Conservation (phyloP, 2,329 filamentous ascomycete species). For the Fusarium temperatum region DNA sequence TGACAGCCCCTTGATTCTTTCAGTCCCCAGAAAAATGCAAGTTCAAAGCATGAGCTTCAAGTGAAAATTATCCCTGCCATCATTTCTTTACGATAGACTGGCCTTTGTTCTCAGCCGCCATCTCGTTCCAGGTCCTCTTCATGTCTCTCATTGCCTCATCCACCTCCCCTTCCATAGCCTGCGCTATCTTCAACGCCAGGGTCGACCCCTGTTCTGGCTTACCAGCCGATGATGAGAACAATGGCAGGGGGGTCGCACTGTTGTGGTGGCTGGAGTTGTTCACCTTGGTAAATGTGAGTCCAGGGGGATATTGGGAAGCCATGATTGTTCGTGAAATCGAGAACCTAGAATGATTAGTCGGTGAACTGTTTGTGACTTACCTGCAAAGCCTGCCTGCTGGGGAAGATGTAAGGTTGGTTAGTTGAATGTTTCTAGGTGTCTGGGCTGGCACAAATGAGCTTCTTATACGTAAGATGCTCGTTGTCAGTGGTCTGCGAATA, state of each 20-base stretch:
- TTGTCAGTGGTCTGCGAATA: not conserved
- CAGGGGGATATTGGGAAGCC: not conserved
- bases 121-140: slow-evolving; percentile 5
- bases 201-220: not conserved
- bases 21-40: not conserved
- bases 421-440: not conserved
- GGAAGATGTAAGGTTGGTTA: not conserved
- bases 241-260: not conserved
- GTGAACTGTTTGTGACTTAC: not conserved
- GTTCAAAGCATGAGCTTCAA: not conserved
- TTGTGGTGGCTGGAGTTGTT: not conserved
- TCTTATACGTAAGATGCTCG: not conserved
- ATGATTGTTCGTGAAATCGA: not conserved
- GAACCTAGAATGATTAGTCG: not conserved
- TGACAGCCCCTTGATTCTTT: not conserved
- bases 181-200: not conserved
- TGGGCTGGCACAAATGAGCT: not conserved
- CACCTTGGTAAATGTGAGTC: not conserved
- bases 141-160: slow-evolving; percentile 3
- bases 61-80: slow-evolving; percentile 4
- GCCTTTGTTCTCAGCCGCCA: not conserved
- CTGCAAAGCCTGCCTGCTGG: slow-evolving; percentile 3
- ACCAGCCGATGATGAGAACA: not conserved
- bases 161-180: slow-evolving; percentile 9
- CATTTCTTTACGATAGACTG: not conserved